phyloP scores from a whole-genome alignment of 116 monocot species.

The Iris pallida region DNA sequence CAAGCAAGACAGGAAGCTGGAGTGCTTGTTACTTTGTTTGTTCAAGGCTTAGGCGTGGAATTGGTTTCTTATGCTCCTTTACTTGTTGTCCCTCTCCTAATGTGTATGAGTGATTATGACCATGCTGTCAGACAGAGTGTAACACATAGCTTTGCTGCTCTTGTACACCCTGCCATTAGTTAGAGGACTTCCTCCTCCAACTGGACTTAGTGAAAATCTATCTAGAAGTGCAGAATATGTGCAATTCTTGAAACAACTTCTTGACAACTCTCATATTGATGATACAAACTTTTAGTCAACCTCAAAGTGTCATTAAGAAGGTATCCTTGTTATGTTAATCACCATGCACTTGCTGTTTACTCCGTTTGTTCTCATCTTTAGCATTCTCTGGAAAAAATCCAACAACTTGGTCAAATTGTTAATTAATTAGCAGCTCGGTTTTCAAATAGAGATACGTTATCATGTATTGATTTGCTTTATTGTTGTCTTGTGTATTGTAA shows the following conservation, averaged over 20 bases:
- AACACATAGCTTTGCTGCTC: slow-evolving; percentile 94
- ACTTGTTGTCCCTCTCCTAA: slow-evolving; percentile 92
- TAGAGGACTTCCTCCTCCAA: slow-evolving; percentile 61
- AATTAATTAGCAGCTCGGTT: too few relatives aligned
- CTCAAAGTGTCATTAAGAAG: slow-evolving; percentile 78
- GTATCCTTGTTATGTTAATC: slow-evolving; percentile 20
- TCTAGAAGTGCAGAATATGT: slow-evolving; percentile 75
- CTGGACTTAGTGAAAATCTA: slow-evolving; percentile 58
- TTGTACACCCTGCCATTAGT: slow-evolving; percentile 83
- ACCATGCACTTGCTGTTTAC: too few relatives aligned
- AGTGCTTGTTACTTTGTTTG: slow-evolving; percentile 84
- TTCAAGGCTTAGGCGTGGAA: slow-evolving; percentile 76
- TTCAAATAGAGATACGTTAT: too few relatives aligned
- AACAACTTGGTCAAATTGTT: too few relatives aligned
- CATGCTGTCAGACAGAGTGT: slow-evolving; percentile 77
- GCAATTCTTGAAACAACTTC: slow-evolving; percentile 87
- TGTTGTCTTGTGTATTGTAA: too few relatives aligned
- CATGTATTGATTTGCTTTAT: too few relatives aligned
- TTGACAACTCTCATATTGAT: slow-evolving; percentile 96
- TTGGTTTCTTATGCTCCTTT: slow-evolving; percentile 91
- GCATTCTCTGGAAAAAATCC: too few relatives aligned
- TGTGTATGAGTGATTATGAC: slow-evolving; percentile 88
- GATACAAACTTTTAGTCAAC: slow-evolving; percentile 77
- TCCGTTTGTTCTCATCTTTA: too few relatives aligned
- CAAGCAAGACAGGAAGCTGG: slow-evolving; percentile 91